Base-by-base conservation (phyloP, 768 basidiomycete genomes). In the Termitomyces sp. region DNA sequence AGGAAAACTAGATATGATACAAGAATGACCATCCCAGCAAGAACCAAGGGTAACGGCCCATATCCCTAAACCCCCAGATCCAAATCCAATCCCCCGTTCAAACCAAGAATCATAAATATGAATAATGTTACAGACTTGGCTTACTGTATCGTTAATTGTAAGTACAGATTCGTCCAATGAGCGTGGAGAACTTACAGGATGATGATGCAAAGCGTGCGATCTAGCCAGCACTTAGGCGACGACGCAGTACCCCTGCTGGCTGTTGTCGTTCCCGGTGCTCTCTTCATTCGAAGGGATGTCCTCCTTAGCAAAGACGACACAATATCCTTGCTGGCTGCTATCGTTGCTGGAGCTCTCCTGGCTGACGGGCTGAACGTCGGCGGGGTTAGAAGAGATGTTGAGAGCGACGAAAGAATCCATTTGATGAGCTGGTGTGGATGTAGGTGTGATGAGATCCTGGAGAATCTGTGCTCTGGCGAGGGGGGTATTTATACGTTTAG, bases 391-490 rank as follows among this genome's bases (percentile, higher is more conserved):
- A 42, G 42, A 41, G 23, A 37, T 31, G 45, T 31, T 54, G 37
- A 19, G 50, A 41, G 54, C 19, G 53, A 23, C 37, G 53, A 53
- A 53, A 33, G 53, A 43, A 53, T 53, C 53, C 41, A 53, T 53
- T 50, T 23, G 21, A 8, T 30, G 37, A 37, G 37, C 37, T 51
- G 50, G 15, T 40, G n/a, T 43, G 30, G 14, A 31, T 31, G 46
- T 31, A 47, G 46, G 30, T 47, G n/a, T 30, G 30, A 30, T 31
- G 46, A 8, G 31, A 31, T 47, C 46, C 46, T 47, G 46, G 30
- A 1, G 30, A 47, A 3, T 10, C 1, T 33, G 10, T 0, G 31
- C 9, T 33, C 31, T 33, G 31, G 31, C 1, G 1, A 9, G 10
- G 9, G 31, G 31, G 31, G 31, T 33, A 10, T 33, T 33, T 33